Conservation (phyloP, 148 eudicot species). For the Rhododendron kiyosumense region DNA sequence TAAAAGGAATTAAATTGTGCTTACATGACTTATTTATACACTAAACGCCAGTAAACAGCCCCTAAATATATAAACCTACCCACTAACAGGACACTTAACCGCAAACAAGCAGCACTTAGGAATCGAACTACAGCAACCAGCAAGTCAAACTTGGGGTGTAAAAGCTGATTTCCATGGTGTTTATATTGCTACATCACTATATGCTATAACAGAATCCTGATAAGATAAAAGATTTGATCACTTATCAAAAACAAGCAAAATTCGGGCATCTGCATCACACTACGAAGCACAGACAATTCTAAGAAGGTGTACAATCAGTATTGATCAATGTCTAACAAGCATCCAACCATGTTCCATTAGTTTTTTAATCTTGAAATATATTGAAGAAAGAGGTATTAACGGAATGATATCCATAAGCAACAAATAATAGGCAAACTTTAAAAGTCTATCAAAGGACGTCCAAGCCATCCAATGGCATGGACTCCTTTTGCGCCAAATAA, state of each 20-base stretch:
- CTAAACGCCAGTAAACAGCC: not conserved
- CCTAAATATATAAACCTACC: not conserved
- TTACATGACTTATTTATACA: not conserved
- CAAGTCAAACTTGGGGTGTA: not conserved
- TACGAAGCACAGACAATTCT: not conserved
- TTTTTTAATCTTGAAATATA: not conserved
- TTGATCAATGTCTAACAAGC: not conserved
- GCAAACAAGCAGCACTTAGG: not conserved
- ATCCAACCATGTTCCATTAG: not conserved
- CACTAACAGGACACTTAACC: not conserved
- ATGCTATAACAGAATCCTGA: not conserved
- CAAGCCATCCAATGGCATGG: not conserved
- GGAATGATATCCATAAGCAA: not conserved
- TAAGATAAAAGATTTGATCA: not conserved
- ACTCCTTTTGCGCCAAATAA: not conserved
- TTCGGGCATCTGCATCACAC: not conserved
- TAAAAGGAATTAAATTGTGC: not conserved
- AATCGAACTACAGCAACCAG: not conserved
- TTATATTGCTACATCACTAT: not conserved
- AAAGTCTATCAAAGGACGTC: not conserved
- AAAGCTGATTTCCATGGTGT: not conserved
- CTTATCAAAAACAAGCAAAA: not conserved
- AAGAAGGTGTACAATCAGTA: not conserved
- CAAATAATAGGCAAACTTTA: not conserved
- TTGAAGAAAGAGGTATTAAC: not conserved